Evolutionary conservation across 2,329 filamentous ascomycete genomes (phyloP).

Genomic region (Niveomyces coronatus): DNA sequence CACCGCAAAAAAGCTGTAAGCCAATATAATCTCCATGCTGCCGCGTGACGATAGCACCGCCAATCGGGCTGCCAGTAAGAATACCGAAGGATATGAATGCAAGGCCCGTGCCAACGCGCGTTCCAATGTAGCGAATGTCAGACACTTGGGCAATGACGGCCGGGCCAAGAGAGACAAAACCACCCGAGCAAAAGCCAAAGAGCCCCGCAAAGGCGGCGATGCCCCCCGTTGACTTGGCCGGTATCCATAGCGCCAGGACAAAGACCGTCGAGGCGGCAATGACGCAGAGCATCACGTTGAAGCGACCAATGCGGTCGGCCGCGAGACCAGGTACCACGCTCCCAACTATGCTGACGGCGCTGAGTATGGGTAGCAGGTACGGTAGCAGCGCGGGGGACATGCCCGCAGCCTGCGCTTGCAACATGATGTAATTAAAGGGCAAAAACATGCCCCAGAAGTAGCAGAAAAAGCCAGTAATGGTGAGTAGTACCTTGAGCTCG

Average conservation of each 20-base stretch:
- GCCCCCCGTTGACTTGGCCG: constrained; percentile 39
- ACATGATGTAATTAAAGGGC: constrained; percentile 42
- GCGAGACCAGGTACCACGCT: constrained; percentile 40
- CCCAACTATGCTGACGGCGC: constrained; percentile 40
- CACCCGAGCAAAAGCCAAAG: constrained; percentile 60
- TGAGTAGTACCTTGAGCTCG: constrained; percentile 34
- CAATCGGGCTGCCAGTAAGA: constrained; percentile 58
- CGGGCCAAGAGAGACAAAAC: constrained; percentile 52
- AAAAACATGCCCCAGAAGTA: constrained; percentile 46
- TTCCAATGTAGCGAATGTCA: constrained; percentile 58
- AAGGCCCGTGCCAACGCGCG: constrained; percentile 55
- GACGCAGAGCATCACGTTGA: constrained; percentile 41
- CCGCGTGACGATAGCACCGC: constrained; percentile 45
- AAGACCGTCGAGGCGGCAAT: constrained; percentile 37
- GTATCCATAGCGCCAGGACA: constrained; percentile 38
- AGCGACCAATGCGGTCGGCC: constrained; percentile 35
- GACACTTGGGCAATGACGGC: constrained; percentile 60
- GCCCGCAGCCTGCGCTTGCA: constrained; percentile 35
- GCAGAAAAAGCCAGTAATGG: constrained; percentile 38
- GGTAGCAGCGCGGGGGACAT: constrained; percentile 30
- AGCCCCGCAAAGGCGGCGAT: constrained; percentile 56
- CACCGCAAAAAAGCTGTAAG: constrained; percentile 56
- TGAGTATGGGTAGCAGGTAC: constrained; percentile 47
- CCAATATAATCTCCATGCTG: constrained; percentile 45
- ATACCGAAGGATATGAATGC: constrained; percentile 52